These are phyloP conservation scores for Conoideocrella luteorostrata DNA, from an alignment of 2,329 filamentous ascomycete species.

Conservation along the genomic window DNA sequence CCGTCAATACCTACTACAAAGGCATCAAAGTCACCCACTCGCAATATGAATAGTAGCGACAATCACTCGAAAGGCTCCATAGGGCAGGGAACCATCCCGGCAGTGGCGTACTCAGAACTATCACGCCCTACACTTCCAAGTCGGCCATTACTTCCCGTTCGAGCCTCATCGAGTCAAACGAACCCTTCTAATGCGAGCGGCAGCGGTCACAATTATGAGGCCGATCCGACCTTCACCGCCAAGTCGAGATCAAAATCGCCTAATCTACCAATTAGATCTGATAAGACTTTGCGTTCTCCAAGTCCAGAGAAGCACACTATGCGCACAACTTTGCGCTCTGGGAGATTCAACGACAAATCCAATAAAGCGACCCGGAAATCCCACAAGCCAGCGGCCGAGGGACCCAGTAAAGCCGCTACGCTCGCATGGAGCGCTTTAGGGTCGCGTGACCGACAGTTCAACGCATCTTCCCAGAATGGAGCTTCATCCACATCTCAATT, in stretches of 20 bases:
- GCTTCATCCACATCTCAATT: slow-evolving; percentile 14
- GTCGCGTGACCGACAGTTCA: slow-evolving; percentile 29
- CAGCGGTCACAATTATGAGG: slow-evolving; percentile 15
- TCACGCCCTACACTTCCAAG: slow-evolving; percentile 58
- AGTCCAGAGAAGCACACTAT: slow-evolving; percentile 57
- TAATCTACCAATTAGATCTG: slow-evolving; percentile 25
- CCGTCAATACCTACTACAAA: slow-evolving; percentile 9
- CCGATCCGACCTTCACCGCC: slow-evolving; percentile 11
- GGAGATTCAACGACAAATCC: slow-evolving; percentile 37
- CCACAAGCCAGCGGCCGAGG: slow-evolving; percentile 38
- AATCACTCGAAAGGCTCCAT: slow-evolving; percentile 53
- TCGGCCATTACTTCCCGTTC: slow-evolving; percentile 50
- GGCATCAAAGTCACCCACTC: slow-evolving; percentile 16
- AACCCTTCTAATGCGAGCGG: slow-evolving; percentile 25
- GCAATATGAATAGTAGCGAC: slow-evolving; percentile 11
- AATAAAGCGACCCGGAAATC: slow-evolving; percentile 33
- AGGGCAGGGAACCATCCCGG: slow-evolving; percentile 74
- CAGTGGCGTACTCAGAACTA: slow-evolving; percentile 73
- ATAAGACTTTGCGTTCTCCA: slow-evolving; percentile 38
- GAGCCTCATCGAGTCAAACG: slow-evolving; percentile 45
- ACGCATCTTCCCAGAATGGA: slow-evolving; percentile 19
- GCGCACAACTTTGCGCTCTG: slow-evolving; percentile 53
- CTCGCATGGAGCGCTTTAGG: slow-evolving; percentile 52
- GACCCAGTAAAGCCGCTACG: slow-evolving; percentile 58
- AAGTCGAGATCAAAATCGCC: slow-evolving; percentile 26